phyloP scores from a whole-genome alignment of 371 early-diverging fungal species.

The Smittium culicis region DNA sequence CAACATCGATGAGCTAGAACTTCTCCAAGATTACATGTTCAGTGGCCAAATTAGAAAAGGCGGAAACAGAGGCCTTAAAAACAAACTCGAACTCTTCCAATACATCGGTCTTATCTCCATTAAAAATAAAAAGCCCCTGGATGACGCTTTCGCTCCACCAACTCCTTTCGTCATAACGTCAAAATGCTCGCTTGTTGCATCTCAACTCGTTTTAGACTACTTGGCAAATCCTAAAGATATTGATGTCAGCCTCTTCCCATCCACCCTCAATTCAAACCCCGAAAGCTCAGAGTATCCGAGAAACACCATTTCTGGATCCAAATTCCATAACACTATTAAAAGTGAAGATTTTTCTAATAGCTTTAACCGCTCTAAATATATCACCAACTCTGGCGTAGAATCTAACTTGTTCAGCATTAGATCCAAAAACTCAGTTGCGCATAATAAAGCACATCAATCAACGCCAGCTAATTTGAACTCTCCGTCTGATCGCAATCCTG shows the following conservation, averaged over 20 bases:
- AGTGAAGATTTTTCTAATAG: neutral
- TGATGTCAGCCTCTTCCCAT: neutral
- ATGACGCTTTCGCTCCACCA: neutral
- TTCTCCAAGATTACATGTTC: conserved; percentile 31
- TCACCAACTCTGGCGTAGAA: neutral
- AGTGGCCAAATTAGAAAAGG: conserved; percentile 23
- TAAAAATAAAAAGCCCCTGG: neutral
- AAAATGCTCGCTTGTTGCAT: neutral
- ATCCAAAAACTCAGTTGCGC: neutral
- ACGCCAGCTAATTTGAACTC: neutral
- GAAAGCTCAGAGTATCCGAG: neutral
- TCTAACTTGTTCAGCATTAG: neutral
- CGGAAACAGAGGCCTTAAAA: conserved; percentile 16
- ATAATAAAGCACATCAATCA: neutral
- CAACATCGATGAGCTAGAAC: conserved; percentile 22
- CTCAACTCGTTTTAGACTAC: neutral
- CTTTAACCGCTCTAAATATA: neutral
- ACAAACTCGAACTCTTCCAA: neutral
- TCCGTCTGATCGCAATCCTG: neutral
- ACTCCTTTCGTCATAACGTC: neutral
- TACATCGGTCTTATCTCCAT: neutral
- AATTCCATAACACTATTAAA: too few relatives aligned
- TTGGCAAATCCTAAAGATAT: neutral
- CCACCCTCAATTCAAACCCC: neutral
- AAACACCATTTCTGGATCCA: neutral